Evolutionary conservation across 305 asterid genomes (phyloP), one percentile per base, ranked within the genome.

Genomic region (Fraxinus sp.): DNA sequence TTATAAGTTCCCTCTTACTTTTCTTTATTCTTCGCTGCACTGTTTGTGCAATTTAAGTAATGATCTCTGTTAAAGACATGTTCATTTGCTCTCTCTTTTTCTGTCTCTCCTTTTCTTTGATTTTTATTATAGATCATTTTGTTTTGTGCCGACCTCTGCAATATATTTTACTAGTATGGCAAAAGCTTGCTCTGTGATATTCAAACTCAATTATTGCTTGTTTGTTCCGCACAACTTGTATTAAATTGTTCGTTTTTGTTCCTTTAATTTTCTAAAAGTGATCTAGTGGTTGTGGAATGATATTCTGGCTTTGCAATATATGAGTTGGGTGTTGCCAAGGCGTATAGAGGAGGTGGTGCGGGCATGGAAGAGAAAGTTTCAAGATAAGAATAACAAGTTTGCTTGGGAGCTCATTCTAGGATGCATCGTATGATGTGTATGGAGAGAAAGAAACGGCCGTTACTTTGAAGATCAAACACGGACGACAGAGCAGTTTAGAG

Each of bases 1-100:
- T 79, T 79, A 87, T 84, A 76, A 37, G 52, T 81, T 77, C n/a
- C 72, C 77, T 55, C 80, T 46, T 75, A 28, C 70, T 43, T 36
- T 73, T 32, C 14, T 86, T 71, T 71, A 33, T 71, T 32, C 37
- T 71, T 26, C 4, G 6, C 41, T 32, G 43, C 26, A 20, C 11
- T 5, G 16, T 14, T 13, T 70, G 76, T 70, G 22, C 4, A n/a
- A 18, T 70, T 7, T 71, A 71, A 5, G 8, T 32, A 16, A 71
- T 71, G 75, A 4, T 71, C 77, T 32, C 46, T 32, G 46, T 6
- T 33, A 71, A 70, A 70, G 14, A 16, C 37, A 5, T 71, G 43
- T 32, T 33, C 26, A 14, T n/a, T 16, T 4, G 43, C 24, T 33
- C 77, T 68, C 75, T 57, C 68, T 30, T 30, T 30, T 71, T 16